Evolutionary conservation across 148 eudicot genomes (phyloP).

Genomic region (Rhododendron henanense): DNA sequence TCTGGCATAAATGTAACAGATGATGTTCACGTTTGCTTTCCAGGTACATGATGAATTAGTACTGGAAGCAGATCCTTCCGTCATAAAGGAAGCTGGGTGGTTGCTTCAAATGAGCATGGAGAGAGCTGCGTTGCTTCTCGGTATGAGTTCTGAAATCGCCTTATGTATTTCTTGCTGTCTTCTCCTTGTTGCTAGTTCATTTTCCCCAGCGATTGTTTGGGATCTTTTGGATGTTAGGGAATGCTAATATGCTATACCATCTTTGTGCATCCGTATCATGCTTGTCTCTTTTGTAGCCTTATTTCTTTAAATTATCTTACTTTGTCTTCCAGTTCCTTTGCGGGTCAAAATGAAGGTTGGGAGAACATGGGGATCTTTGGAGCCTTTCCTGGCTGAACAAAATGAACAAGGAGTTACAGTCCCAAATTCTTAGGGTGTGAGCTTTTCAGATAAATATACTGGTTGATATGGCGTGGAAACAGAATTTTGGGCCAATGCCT

Average conservation of each 20-base stretch:
- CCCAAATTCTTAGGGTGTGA: slow-evolving; percentile 5
- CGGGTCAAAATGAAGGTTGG: slow-evolving; percentile 82
- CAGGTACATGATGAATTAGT: slow-evolving; percentile 98
- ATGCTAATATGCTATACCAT: too few species aligned
- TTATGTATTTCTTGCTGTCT: not conserved
- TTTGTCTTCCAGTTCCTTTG: slow-evolving; percentile 64
- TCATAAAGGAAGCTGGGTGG: slow-evolving; percentile 62
- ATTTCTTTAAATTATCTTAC: not conserved
- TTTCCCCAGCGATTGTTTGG: not conserved
- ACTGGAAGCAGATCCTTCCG: slow-evolving; percentile 77
- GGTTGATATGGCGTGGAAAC: not conserved
- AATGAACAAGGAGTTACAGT: not conserved
- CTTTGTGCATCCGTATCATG: not conserved
- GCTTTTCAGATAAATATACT: not conserved
- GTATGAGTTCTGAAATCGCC: slow-evolving; percentile 29
- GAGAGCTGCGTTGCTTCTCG: slow-evolving; percentile 70
- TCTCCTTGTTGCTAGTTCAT: not conserved
- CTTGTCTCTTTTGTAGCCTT: not conserved
- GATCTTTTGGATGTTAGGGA: not conserved
- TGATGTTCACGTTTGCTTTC: slow-evolving; percentile 3
- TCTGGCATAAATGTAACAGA: not conserved
- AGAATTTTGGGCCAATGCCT: not conserved
- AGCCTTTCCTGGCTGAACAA: slow-evolving; percentile 43
- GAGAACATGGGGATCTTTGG: slow-evolving; percentile 89
- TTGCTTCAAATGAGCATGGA: slow-evolving; percentile 84